Evolutionary conservation across 768 basidiomycete species (phyloP).

Genomic region (Auriscalpium vulgare): DNA sequence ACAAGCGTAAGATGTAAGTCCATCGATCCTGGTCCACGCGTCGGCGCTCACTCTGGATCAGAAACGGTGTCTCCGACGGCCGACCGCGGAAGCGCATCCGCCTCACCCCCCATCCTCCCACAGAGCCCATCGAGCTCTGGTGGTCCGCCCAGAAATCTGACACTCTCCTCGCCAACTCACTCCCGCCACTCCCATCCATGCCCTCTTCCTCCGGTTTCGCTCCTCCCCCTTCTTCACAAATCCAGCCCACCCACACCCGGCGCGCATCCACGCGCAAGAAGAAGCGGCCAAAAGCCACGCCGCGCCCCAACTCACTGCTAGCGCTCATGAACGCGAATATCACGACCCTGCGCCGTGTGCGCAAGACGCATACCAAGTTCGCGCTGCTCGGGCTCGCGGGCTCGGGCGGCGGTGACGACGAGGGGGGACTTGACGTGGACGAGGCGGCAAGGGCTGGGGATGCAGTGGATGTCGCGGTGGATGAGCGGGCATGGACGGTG

Average conservation of each 20-base stretch:
- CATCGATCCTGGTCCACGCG: background rate
- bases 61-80: constrained; percentile 26
- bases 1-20: constrained; percentile 55
- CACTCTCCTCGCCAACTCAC: constrained; percentile 10
- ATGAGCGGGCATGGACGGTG: constrained; percentile 54
- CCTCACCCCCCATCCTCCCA: constrained; percentile 23
- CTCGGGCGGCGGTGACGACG: constrained; percentile 25
- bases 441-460: constrained; percentile 32
- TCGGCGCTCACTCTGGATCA: constrained; percentile 2
- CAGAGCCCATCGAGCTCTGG: constrained; percentile 14
- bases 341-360: constrained; percentile 61
- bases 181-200: constrained; percentile 14
- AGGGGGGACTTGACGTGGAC: constrained; percentile 42
- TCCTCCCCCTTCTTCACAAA: constrained; percentile 16
- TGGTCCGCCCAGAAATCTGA: constrained; percentile 15
- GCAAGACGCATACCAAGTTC: constrained; percentile 67
- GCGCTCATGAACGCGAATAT: constrained; percentile 71
- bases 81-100: constrained; percentile 61
- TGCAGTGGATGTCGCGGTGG: constrained; percentile 23
- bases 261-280: constrained; percentile 15
- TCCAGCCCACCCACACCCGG: constrained; percentile 13
- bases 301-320: constrained; percentile 38
- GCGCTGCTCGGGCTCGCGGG: constrained; percentile 39
- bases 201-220: constrained; percentile 17
- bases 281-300: constrained; percentile 24